phyloP scores from a whole-genome alignment of 768 basidiomycete genomes.

The Auriculariales sp. region DNA sequence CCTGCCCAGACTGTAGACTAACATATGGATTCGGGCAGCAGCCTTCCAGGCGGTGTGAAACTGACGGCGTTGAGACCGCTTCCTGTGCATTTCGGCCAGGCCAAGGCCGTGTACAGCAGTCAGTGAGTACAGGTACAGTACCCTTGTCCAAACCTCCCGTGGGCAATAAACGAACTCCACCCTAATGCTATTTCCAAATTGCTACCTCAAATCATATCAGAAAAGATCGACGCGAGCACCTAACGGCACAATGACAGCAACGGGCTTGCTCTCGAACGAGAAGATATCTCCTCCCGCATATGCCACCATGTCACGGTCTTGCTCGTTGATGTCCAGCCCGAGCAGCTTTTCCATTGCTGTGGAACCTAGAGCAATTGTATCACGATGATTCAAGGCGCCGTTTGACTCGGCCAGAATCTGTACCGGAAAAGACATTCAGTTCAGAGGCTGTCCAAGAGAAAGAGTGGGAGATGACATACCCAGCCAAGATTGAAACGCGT shows the following conservation, averaged over 20 bases:
- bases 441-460: not conserved
- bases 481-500: conserved; percentile 70
- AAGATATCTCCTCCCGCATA: conserved; percentile 38
- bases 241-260: conserved; percentile 36
- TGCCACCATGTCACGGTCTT: conserved; percentile 36
- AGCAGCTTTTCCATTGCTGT: conserved; percentile 40
- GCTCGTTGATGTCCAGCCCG: conserved; percentile 17
- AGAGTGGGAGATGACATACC: conserved; percentile 30
- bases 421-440: not conserved
- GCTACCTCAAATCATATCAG: no score
- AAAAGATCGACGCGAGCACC: conserved; percentile 36
- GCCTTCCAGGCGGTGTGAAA: no score
- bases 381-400: conserved; percentile 23
- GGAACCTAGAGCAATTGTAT: conserved; percentile 39
- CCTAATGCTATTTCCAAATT: no score
- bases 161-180: no score
- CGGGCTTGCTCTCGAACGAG: conserved; percentile 31
- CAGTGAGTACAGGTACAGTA: no score
- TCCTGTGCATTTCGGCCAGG: no score
- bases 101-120: no score
- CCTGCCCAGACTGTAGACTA: no score
- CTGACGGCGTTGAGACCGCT: no score
- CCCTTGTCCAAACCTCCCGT: no score
- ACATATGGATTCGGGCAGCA: no score
- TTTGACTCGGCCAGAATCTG: conserved; percentile 26